Conservation (phyloP, 306 rosid species). For the Prosopis cineraria region DNA sequence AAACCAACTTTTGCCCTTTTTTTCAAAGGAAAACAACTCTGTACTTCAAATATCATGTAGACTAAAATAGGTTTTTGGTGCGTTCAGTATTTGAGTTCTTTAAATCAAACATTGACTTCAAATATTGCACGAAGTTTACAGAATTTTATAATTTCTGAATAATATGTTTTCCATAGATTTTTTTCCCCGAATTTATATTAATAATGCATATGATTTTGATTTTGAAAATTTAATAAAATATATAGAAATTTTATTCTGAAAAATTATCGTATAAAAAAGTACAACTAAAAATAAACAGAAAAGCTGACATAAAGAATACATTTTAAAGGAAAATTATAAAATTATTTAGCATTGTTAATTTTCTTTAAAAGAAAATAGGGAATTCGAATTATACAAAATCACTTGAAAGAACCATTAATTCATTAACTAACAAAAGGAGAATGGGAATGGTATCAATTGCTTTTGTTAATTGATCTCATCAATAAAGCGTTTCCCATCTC, state of each 20-base stretch:
- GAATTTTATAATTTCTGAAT: neutral
- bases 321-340: too few relatives aligned
- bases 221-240: too few relatives aligned
- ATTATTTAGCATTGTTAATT: too few relatives aligned
- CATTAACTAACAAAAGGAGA: neutral
- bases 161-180: neutral
- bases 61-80: neutral
- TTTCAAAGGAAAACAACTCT: neutral
- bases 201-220: neutral
- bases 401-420: neutral
- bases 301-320: neutral
- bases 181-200: neutral
- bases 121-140: neutral
- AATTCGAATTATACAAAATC: neutral
- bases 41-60: neutral
- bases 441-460: neutral
- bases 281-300: neutral
- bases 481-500: neutral
- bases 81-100: too few relatives aligned
- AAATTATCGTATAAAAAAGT: neutral
- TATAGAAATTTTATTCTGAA: neutral
- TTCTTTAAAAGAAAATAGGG: neutral
- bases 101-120: neutral
- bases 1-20: neutral
- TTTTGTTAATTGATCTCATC: neutral